These are phyloP conservation scores for Rusavskia elegans DNA, from an alignment of 495 filamentous ascomycete genomes.

Conservation along the genomic window DNA sequence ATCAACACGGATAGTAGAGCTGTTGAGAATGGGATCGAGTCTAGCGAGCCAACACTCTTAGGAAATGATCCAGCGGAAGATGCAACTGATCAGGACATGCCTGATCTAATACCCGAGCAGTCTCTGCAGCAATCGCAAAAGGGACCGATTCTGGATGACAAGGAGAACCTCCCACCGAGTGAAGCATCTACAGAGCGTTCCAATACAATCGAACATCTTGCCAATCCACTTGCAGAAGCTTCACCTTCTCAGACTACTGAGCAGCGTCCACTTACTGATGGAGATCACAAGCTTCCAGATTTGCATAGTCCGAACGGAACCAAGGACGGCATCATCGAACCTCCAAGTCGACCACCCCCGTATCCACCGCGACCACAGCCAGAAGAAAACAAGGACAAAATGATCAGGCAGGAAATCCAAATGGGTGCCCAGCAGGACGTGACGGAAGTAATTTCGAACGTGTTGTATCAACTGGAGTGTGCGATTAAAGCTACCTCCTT, in stretches of 20 bases:
- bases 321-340: not conserved
- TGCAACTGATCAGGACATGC: conserved; percentile 23
- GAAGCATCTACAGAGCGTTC: conserved; percentile 5
- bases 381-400: conserved; percentile 22
- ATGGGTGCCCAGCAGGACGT: conserved; percentile 73
- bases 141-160: conserved; percentile 16
- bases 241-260: conserved; percentile 8
- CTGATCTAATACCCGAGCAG: conserved; percentile 19
- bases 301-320: not conserved
- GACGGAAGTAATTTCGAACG: conserved; percentile 84
- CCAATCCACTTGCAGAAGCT: conserved; percentile 7
- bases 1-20: conserved; percentile 15
- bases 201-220: not conserved
- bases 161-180: conserved; percentile 26
- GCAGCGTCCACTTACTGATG: conserved; percentile 5
- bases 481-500: conserved; percentile 54
- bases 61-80: conserved; percentile 21
- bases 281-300: not conserved
- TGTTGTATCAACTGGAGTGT: conserved; percentile 75
- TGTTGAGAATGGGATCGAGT: conserved; percentile 12
- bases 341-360: conserved; percentile 22
- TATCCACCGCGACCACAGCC: conserved; percentile 30
- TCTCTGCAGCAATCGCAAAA: conserved; percentile 7
- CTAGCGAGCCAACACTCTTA: conserved; percentile 34
- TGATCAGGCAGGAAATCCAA: conserved; percentile 35